A percentile compares a stretch with the other conserved stretches of the same genome.
Conservation (phyloP, 2,329 filamentous ascomycete genomes). For the Alternaria solani region DNA sequence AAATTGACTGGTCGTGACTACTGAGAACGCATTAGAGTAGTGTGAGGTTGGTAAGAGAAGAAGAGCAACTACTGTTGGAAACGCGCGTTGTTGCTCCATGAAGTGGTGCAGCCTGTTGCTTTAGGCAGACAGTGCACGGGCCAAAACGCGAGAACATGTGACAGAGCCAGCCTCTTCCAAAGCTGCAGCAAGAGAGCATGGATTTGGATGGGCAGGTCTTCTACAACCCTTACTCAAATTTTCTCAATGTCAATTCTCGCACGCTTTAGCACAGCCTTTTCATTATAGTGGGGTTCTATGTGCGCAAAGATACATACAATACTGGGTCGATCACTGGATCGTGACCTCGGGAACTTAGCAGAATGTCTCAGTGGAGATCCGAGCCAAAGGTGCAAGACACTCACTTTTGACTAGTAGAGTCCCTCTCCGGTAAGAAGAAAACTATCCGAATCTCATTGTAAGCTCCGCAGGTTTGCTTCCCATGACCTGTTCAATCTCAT, state of each 20-base stretch:
- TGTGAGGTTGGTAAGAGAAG: not conserved
- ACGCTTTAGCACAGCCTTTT: not conserved
- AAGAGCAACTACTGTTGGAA: not conserved
- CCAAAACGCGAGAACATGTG: conserved; percentile 11
- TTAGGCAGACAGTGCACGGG: conserved; percentile 17
- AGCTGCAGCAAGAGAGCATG: not conserved
- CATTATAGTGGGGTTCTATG: not conserved
- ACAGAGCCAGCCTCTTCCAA: not conserved
- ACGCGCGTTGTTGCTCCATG: conserved; percentile 1
- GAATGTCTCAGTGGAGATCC: not conserved
- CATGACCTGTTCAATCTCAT: conserved; percentile 51
- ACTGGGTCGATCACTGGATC: not conserved
- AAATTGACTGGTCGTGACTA: not conserved
- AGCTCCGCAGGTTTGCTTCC: conserved; percentile 44
- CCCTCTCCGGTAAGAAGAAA: not conserved
- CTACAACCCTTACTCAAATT: too few species aligned
- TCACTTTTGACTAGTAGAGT: not conserved
- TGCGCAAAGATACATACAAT: not conserved
- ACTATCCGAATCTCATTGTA: conserved; percentile 35
- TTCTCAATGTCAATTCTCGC: not conserved
- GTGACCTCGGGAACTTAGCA: too few species aligned
- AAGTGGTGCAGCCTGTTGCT: conserved; percentile 9
- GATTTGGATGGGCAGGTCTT: too few species aligned
- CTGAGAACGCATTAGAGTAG: not conserved
- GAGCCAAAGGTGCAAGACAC: not conserved